Base-by-base conservation (phyloP, 1,284 basidiomycete species). In the Cystobasidiaceae sp. region DNA sequence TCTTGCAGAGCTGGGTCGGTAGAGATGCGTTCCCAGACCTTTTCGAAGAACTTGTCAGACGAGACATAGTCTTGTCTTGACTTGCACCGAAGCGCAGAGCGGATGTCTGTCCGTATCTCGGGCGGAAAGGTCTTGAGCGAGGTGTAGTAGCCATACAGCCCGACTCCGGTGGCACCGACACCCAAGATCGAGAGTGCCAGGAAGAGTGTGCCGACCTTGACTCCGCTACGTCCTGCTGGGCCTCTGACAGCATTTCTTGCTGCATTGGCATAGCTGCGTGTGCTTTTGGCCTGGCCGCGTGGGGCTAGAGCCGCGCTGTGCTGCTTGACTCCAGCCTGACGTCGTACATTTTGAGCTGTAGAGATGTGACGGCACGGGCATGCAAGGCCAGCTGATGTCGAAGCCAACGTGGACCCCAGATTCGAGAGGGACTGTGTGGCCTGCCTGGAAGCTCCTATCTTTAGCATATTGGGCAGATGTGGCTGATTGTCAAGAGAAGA, bases 111-210 rank as follows among this genome's bases (percentile, higher is more conserved):
- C 7, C 75, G 72, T 17, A 77, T 62, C 54, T 72, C 70, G 3
- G 67, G 60, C 13, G 76, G 76, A 75, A 75, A 77, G 27, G 74
- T 73, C 28, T 66, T 69, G 67, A 77, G 75, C 13, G 75, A 72
- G 21, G 69, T 70, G 64, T 74, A 75, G 66, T 73, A 77, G 45
- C 74, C 70, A 58, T 73, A 76, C 37, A 76, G 63, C 9, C 76
- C 75, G 25, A 73, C 72, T 7, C 66, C 65, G 3, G 76, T 77
- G 3, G 73, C 68, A 4, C 67, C 72, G 17, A 77, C 45, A 5
- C 72, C 75, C 5, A 75, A 64, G 1, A 71, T 66, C 19, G 71
- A 69, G 27, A 76, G 70, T 23, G 64, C 45, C 21, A 45, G 34
- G 46, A 63, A 61, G 19, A 65, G 33, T 15, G 54, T 59, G 39